Base-by-base conservation (phyloP, 164 flowering plant species). In the Berberis vulgaris region DNA sequence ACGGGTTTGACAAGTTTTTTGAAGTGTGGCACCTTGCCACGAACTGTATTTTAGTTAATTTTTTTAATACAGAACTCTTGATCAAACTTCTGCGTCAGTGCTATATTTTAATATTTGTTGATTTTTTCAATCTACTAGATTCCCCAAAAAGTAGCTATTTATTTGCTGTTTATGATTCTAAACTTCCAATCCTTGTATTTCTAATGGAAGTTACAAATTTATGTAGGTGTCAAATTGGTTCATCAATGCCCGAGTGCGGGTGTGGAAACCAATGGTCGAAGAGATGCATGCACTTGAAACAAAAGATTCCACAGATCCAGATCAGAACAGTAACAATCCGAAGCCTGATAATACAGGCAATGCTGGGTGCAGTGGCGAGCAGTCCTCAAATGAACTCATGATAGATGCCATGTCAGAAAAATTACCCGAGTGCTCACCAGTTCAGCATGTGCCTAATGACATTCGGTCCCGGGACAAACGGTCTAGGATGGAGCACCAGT, bases 181-280 rank as follows among this genome's bases (percentile, higher is more conserved):
- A 26, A 26, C 26, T 26, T 26, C 26, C 26, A 26, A 26, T 26
- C 26, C 26, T 26, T 26, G 26, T 26, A 26, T 26, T 26, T 26
- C 26, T 26, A 26, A 26, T 26, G 26, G 26, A 26, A 26, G 26
- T 26, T 26, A 0, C 26, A 26, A 26, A 26, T 70, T 55, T n/a
- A 58, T 67, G 62, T 62, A 90, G 97, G 97, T 91, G 1, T 91
- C 97, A 3, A 91, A 91, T 71, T 91, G 97, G 97, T 91, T 91
- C 69, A 91, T 91, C 69, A 91, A 91, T 73, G 97, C 97, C 2
- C 79, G 97, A 11, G 97, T 91, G 1, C 83, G 97, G 2, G 76
- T 91, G 1, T 91, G 97, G 97, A 91, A 91, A 74, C 97, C 97
- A 10, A 91, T 91, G 97, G 96, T 91, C 45, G 97, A 91, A 70